Base-by-base conservation (phyloP, 441 rosid genomes). In the Adansonia rubrostipa region DNA sequence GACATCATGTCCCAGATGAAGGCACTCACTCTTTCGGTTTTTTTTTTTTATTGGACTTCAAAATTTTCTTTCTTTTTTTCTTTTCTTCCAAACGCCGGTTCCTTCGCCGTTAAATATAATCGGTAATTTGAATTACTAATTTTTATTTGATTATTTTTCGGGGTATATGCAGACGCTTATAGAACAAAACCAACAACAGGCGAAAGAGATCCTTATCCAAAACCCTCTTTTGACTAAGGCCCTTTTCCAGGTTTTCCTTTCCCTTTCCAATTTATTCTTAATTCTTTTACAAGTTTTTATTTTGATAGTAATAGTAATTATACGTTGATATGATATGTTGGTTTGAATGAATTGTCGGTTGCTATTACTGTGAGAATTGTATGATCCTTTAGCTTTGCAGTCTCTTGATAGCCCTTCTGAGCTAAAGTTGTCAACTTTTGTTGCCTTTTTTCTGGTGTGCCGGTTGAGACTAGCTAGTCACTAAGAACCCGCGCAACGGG, bases 1-100 rank as follows among this genome's bases (percentile, higher is more conserved):
- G 98, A 93, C 6, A 96, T 96, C 54, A 89, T 96, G 98, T 89
- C 89, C 45, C 95, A 94, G 78, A 96, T 96, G 99, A 96, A 93
- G 97, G 97, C 22, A 42, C 9, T 73, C 65, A 51, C 53, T 50
- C 58, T 67, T 57, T 45, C 60, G 20, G 9, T 13, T 28, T 62
- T 7, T 7, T 62, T 4, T 24, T 6, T 6, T 74, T 45, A 36
- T 36, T 3, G 40, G 42, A 36, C 6, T 36, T 36, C 6, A 36
- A 36, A 36, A 5, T 36, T 36, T 36, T 36, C 42, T 36, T 36
- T 36, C 5, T 42, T 3, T 4, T 69, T 57, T 58, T 15, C 33
- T 11, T 69, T 77, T 48, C 57, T 36, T 36, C 47, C 28, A 51
- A 62, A 22, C 50, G 17, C 51, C 51, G n/a, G 2, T 47, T 61